These are phyloP conservation scores for Suhomyces kilbournensis DNA, from an alignment of 805 yeast genomes.

Conservation along the genomic window DNA sequence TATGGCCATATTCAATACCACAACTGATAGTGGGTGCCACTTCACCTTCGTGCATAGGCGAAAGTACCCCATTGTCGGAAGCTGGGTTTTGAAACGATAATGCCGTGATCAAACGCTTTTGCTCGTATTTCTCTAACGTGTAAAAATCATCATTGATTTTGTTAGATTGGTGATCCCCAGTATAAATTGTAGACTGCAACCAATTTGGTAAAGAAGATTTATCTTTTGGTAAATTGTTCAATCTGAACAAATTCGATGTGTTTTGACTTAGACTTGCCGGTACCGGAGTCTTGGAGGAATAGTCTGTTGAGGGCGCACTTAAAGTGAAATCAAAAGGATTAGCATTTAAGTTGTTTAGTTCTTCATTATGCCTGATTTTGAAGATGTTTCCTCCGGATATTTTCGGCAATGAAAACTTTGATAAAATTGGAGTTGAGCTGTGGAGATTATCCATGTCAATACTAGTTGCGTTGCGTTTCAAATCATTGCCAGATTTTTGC, in stretches of 20 bases:
- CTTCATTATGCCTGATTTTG: constrained; percentile 53
- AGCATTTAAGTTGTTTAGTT: constrained; percentile 21
- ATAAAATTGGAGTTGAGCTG: constrained; percentile 35
- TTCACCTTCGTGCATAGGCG: constrained; percentile 11
- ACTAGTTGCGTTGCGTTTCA: constrained; percentile 6
- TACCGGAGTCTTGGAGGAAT: constrained; percentile 2
- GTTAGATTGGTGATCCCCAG: constrained; percentile 7
- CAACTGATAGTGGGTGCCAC: constrained; percentile 52
- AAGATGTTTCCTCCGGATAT: constrained; percentile 26
- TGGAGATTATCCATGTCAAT: constrained; percentile 13
- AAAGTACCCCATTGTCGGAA: not conserved
- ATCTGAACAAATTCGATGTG: constrained; percentile 13
- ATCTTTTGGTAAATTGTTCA: constrained; percentile 34
- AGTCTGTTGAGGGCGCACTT: constrained; percentile 3
- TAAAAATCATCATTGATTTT: constrained; percentile 46
- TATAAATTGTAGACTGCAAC: constrained; percentile 15
- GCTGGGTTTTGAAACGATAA: constrained; percentile 13
- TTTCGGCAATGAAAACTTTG: constrained; percentile 55
- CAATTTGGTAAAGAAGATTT: constrained; percentile 39
- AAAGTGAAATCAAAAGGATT: constrained; percentile 12
- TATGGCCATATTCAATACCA: constrained; percentile 68
- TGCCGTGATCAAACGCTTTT: constrained; percentile 52
- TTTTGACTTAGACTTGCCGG: constrained; percentile 9
- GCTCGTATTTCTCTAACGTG: constrained; percentile 66
- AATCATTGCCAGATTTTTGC: constrained; percentile 11